Percentiles rank a stretch among this genome's conserved stretches.
These are phyloP conservation scores for Cyberlindnera japonica DNA, from an alignment of 805 yeast genomes.

Conservation along the genomic window DNA sequence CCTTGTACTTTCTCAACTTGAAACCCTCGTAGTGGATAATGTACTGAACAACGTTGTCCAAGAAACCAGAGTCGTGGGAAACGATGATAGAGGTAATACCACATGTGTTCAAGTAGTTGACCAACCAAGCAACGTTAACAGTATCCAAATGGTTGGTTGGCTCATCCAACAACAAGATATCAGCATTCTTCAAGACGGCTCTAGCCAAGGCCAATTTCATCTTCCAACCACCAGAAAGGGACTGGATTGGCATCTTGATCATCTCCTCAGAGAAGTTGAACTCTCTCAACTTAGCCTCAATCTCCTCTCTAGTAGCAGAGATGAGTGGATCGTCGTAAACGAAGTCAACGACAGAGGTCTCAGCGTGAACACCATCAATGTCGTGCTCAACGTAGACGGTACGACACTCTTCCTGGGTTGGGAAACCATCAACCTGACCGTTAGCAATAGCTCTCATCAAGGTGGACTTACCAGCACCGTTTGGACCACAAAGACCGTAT, in stretches of 20 bases:
- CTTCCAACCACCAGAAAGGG: conserved; percentile 99
- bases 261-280: conserved; percentile 93
- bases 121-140: conserved; percentile 99
- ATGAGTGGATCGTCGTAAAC: conserved; percentile 74
- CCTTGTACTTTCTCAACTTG: conserved; percentile 99
- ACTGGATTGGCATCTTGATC: conserved; percentile 90
- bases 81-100: conserved; percentile 98
- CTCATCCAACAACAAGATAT: conserved; percentile 95
- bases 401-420: conserved; percentile 97
- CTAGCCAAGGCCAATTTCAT: conserved; percentile 99
- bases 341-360: conserved; percentile 89
- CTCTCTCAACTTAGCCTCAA: conserved; percentile 73
- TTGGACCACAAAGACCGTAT: conserved; percentile 99
- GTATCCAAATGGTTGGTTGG: conserved; percentile 99
- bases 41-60: conserved; percentile 95
- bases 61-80: conserved; percentile 99
- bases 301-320: conserved; percentile 60
- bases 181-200: conserved; percentile 98
- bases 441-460: conserved; percentile 96
- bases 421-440: conserved; percentile 99
- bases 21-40: conserved; percentile 99
- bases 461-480: conserved; percentile 99
- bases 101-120: conserved; percentile 97
- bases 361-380: conserved; percentile 97
- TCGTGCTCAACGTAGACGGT: conserved; percentile 99